Evolutionary conservation across 1,284 basidiomycete species (phyloP), one percentile per base, ranked within the genome.

Genomic region (Neolentinus lepideus): DNA sequence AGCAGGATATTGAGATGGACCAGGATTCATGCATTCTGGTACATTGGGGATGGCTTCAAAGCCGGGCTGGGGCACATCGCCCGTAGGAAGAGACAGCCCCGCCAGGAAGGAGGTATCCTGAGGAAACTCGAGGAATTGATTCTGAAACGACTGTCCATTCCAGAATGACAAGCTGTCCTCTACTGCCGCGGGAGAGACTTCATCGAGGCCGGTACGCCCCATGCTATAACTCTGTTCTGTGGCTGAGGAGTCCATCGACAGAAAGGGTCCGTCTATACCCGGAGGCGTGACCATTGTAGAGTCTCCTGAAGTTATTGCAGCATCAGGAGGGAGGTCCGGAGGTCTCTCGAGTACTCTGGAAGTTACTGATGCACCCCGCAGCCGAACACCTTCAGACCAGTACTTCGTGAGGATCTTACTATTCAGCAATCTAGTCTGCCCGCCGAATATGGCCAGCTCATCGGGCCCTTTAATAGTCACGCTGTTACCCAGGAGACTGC

Each of bases 321-420:
- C 38, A 43, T 9, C 38, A 21, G 6, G n/a, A n/a, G 19, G n/a
- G 12, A 16, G 38, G 12, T 43, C 38, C 4, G 16, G 3, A 16
- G 8, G 16, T n/a, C 38, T 16, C 12, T 50, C 47, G 77, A 66
- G 58, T 75, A 78, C 66, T 78, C 74, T 33, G 77, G 71, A 22
- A 78, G 62, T 1, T 8, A 9, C 19, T 11, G 45, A 25, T 19
- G 45, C 8, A n/a, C 48, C 9, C 33, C 43, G 16, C 21, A 21
- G n/a, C 19, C 27, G 25, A 16, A n/a, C 19, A 8, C 22, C 25
- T 54, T 46, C 19, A 26, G 43, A 3, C 27, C 48, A 26, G 24
- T 51, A 31, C 48, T 51, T 51, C 12, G 48, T 26, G 48, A 51
- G 48, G n/a, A 24, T 50, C 53, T 48, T 54, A 36, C 19, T 48